These are phyloP conservation scores for Pyrenophora teres DNA, from an alignment of 2,329 filamentous ascomycete species.

Conservation along the genomic window DNA sequence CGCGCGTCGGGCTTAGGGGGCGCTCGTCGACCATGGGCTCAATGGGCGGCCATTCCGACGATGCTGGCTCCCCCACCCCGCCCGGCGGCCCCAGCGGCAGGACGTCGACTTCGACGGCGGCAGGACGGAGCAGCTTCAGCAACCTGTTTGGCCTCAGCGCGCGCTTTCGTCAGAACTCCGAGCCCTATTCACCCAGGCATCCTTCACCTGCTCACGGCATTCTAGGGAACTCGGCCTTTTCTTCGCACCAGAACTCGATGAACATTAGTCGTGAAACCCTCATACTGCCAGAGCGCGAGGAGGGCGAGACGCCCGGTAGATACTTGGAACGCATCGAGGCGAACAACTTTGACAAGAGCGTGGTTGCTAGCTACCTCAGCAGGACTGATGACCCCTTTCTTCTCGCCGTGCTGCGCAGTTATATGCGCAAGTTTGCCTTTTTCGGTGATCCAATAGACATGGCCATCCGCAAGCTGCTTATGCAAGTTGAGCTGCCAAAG, in stretches of 20 bases:
- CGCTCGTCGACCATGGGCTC: constrained; percentile 92
- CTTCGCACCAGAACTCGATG: constrained; percentile 82
- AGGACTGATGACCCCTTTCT: constrained; percentile 87
- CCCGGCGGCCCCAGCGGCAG: constrained; percentile 55
- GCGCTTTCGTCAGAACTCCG: constrained; percentile 80
- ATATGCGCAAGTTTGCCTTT: constrained; percentile 93
- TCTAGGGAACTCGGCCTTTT: constrained; percentile 70
- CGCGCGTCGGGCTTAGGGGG: constrained; percentile 66
- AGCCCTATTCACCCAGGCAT: constrained; percentile 64
- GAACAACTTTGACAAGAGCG: constrained; percentile 73
- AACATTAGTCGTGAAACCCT: constrained; percentile 73
- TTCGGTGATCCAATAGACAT: constrained; percentile 98
- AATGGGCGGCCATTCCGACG: constrained; percentile 71
- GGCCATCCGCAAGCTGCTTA: constrained; percentile 91
- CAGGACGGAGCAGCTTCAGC: constrained; percentile 89
- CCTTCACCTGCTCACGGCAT: constrained; percentile 64
- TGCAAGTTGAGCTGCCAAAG: constrained; percentile 94
- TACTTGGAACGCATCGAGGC: constrained; percentile 86
- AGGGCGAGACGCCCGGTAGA: constrained; percentile 87
- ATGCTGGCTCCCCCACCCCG: constrained; percentile 67
- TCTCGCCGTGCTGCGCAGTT: constrained; percentile 82
- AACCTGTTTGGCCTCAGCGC: constrained; percentile 78
- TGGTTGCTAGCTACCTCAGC: constrained; percentile 82
- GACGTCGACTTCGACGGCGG: constrained; percentile 75
- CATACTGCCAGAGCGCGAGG: constrained; percentile 75